Percentiles rank a stretch among this genome's conserved stretches.
These are phyloP conservation scores for Pleurostoma richardsiae DNA, from an alignment of 2,329 filamentous ascomycete species.

Conservation along the genomic window DNA sequence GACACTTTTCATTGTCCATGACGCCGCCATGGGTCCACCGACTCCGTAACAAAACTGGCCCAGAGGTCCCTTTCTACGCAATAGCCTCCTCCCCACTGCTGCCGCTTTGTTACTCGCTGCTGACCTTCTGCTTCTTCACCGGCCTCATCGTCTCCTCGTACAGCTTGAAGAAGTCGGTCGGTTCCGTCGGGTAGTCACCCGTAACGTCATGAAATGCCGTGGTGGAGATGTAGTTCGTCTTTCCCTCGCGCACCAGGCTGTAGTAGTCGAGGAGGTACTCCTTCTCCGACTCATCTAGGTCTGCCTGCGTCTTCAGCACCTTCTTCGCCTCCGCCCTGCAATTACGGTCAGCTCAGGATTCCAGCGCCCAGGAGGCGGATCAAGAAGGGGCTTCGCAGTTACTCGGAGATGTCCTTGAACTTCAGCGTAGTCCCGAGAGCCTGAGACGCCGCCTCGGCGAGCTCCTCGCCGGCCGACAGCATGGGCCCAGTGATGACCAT, in stretches of 20 bases:
- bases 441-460: slow-evolving; percentile 38
- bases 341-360: neutral
- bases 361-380: neutral
- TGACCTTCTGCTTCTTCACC: slow-evolving; percentile 19
- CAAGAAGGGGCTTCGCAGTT: slow-evolving; percentile 9
- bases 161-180: slow-evolving; percentile 40
- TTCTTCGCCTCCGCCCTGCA: slow-evolving; percentile 21
- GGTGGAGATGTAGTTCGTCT: slow-evolving; percentile 47
- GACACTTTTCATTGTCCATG: too few relatives aligned
- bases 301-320: slow-evolving; percentile 27
- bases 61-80: too few relatives aligned
- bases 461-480: slow-evolving; percentile 22
- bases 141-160: slow-evolving; percentile 33
- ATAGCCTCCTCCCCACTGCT: too few relatives aligned
- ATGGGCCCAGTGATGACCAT: slow-evolving; percentile 45
- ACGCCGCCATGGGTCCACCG: too few relatives aligned
- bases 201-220: slow-evolving; percentile 39
- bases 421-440: slow-evolving; percentile 35
- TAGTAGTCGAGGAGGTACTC: slow-evolving; percentile 47
- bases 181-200: slow-evolving; percentile 37
- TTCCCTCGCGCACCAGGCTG: slow-evolving; percentile 44
- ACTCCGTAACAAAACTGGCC: too few relatives aligned
- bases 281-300: slow-evolving; percentile 30
- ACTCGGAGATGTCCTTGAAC: slow-evolving; percentile 41
- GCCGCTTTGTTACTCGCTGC: too few relatives aligned